Evolutionary conservation across 2,329 filamentous ascomycete species (phyloP).

Genomic region (Fusarium mundagurra): DNA sequence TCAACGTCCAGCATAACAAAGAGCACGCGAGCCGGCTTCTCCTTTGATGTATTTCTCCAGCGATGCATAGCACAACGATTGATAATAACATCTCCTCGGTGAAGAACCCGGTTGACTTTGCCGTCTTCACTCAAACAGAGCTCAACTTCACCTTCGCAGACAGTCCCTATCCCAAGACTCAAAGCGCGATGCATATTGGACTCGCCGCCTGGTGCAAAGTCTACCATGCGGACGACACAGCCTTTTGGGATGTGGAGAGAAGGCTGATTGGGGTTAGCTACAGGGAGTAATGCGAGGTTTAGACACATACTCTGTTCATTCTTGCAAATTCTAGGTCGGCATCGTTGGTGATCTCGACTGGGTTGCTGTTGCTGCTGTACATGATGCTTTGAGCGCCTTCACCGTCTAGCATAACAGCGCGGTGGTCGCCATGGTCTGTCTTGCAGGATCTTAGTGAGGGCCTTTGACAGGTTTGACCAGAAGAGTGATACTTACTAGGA

Average conservation of each 20-base stretch:
- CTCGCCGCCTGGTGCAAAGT: background rate
- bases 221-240: background rate
- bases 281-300: fast-evolving
- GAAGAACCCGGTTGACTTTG: background rate
- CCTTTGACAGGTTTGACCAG: fast-evolving
- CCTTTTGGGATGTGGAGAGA: background rate
- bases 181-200: background rate
- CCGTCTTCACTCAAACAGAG: background rate
- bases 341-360: background rate
- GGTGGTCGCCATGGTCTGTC: background rate
- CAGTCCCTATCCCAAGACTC: background rate
- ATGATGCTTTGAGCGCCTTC: background rate
- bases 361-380: background rate
- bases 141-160: background rate
- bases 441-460: fast-evolving
- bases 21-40: background rate
- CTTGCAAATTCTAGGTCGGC: background rate
- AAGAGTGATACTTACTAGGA: background rate
- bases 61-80: background rate
- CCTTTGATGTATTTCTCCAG: background rate
- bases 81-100: background rate
- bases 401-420: background rate
- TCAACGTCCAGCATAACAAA: background rate
- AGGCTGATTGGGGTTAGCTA: background rate
- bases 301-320: background rate